Evolutionary conservation across 1,284 basidiomycete genomes (phyloP), one percentile per base, ranked within the genome.

Genomic region (Leccinum variabile): DNA sequence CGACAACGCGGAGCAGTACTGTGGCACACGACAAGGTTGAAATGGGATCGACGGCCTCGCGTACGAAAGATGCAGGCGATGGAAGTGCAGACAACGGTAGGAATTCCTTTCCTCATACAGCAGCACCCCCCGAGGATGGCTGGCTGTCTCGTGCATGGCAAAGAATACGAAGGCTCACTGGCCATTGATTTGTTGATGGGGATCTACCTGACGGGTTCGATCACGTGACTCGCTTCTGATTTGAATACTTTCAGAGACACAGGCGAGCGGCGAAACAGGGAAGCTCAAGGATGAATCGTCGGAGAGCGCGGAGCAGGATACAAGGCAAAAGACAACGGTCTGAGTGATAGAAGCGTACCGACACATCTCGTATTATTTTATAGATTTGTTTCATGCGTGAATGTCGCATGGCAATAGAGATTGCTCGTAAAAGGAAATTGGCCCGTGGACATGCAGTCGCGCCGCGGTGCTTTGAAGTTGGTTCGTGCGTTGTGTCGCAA

Each of bases 101-200:
- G 91, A 77, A 72, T 78, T 81, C 82, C 80, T 89, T 87, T 79
- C 78, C 78, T 78, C 78, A 78, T 78, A 70, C 80, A 71, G 76
- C 83, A 76, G 77, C 84, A 68, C 79, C 83, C 68, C 75, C 75
- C 70, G 72, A 75, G 72, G 83, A 81, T 78, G 82, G 83, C 70
- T 89, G 87, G 88, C 75, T 86, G 75, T 87, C 86, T 84, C 83
- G 86, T 75, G 78, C 81, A 69, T 86, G 84, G 84, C 81, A 84
- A 77, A 83, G 79, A 77, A 76, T 91, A 70, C 85, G 85, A 82
- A 80, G 78, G 76, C 84, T 89, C 75, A 86, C 84, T 79, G 83
- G 87, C 68, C 78, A 84, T 80, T 92, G 76, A 90, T 84, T 81
- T 82, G 78, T 80, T 74, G 75, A 75, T 77, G 65, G 56, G 62